A percentile compares a stretch with the other conserved stretches of the same genome.
phyloP scores from a whole-genome alignment of 108 stramenopile genomes.

The Parietichytrium sp. region DNA sequence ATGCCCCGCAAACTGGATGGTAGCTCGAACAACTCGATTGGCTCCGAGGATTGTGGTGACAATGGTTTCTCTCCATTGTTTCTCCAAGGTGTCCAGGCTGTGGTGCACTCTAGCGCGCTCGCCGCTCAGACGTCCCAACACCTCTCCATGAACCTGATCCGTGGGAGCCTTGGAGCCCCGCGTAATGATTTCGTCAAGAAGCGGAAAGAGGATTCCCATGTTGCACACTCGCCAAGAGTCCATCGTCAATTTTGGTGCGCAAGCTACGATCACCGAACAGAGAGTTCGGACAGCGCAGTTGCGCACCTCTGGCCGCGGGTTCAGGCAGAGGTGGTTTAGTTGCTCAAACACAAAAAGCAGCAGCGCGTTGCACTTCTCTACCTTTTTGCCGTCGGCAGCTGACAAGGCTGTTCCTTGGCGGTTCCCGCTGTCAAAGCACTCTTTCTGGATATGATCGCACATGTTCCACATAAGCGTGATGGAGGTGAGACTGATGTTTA shows the following conservation, averaged over 20 bases:
- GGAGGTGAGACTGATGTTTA: slow-evolving; percentile 29
- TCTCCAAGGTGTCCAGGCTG: slow-evolving; percentile 18
- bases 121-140: neutral
- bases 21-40: neutral
- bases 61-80: slow-evolving; percentile 31
- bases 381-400: neutral
- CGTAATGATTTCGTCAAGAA: neutral
- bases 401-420: neutral
- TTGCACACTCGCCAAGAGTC: slow-evolving; percentile 20
- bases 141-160: slow-evolving; percentile 18
- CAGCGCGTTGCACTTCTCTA: neutral
- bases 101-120: slow-evolving; percentile 19
- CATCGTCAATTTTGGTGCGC: slow-evolving; percentile 6
- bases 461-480: slow-evolving; percentile 28
- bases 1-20: neutral
- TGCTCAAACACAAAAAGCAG: slow-evolving; percentile 8
- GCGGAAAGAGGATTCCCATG: neutral
- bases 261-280: slow-evolving; percentile 27
- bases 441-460: slow-evolving; percentile 17
- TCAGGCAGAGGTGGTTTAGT: neutral
- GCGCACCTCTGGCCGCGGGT: slow-evolving; percentile 37
- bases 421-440: neutral
- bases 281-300: slow-evolving; percentile 33
- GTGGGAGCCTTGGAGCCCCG: neutral
- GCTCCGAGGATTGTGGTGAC: slow-evolving; percentile 28